Conservation (phyloP, 257 asterid genomes). For the Gardenia jasminoides region DNA sequence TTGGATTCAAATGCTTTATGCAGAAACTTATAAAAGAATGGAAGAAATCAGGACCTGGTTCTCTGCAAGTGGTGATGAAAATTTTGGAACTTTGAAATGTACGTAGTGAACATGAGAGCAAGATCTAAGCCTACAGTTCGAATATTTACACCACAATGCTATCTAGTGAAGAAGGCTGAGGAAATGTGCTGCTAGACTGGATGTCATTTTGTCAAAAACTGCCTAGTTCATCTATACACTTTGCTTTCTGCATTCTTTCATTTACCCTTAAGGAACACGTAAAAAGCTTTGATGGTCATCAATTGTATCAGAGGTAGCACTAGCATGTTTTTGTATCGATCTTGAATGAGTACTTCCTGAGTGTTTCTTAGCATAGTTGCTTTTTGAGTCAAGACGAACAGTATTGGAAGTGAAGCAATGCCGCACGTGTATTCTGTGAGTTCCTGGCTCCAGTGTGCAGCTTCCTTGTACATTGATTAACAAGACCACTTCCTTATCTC, state of each 20-base stretch:
- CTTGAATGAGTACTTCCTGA: slow-evolving; percentile 37
- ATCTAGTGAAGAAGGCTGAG: slow-evolving; percentile 12
- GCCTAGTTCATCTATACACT: background rate
- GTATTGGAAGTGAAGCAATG: slow-evolving; percentile 38
- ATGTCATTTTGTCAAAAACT: background rate
- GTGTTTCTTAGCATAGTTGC: slow-evolving; percentile 38
- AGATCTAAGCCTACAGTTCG: slow-evolving; percentile 18
- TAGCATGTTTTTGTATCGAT: slow-evolving; percentile 21
- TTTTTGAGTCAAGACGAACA: slow-evolving; percentile 30
- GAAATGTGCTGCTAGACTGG: background rate
- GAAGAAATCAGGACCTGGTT: no score
- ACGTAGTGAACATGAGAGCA: background rate
- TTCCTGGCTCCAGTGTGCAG: slow-evolving; percentile 43
- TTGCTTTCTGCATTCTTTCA: background rate
- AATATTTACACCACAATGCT: slow-evolving; percentile 20
- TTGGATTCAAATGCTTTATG: background rate
- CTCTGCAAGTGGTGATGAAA: background rate
- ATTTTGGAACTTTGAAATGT: background rate
- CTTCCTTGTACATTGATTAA: slow-evolving; percentile 53
- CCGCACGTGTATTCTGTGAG: slow-evolving; percentile 47
- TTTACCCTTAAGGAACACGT: slow-evolving; percentile 16
- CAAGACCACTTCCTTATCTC: slow-evolving; percentile 66
- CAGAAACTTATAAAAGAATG: background rate
- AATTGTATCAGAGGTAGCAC: slow-evolving; percentile 12
- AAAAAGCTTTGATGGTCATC: slow-evolving; percentile 25